Conservation (phyloP, 768 basidiomycete genomes). For the Phaeotremella skinneri region DNA sequence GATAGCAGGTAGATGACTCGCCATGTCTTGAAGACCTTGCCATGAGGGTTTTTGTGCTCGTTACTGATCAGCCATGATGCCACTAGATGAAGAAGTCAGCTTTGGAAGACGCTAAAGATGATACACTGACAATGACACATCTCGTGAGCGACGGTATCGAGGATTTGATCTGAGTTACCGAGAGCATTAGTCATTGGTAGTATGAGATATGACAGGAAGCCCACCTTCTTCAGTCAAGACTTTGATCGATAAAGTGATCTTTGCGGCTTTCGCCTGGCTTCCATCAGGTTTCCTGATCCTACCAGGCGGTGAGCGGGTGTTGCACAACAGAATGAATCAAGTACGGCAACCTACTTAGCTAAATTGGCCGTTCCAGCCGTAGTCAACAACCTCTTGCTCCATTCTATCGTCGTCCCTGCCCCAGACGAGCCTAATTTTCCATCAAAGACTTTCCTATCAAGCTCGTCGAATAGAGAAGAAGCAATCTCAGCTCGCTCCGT, state of each 20-base stretch:
- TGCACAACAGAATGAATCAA: neutral
- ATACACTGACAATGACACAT: constrained; percentile 68
- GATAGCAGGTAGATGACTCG: constrained; percentile 44
- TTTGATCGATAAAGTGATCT: constrained; percentile 76
- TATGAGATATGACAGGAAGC: constrained; percentile 16
- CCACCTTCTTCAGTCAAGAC: constrained; percentile 73
- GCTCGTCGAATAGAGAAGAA: constrained; percentile 38
- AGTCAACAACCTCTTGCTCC: constrained; percentile 52
- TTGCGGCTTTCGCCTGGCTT: constrained; percentile 8
- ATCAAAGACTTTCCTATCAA: constrained; percentile 48
- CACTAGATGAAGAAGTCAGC: constrained; percentile 49
- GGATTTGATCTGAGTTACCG: constrained; percentile 63
- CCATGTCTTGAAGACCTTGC: constrained; percentile 70
- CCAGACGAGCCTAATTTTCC: constrained; percentile 34
- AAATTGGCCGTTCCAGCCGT: constrained; percentile 53
- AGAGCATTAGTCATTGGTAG: neutral
- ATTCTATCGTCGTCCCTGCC: constrained; percentile 38
- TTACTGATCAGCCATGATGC: constrained; percentile 79
- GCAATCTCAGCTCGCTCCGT: constrained; percentile 32
- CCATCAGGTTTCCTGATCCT: constrained; percentile 21
- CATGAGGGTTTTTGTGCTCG: constrained; percentile 70
- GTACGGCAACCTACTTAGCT: constrained; percentile 29
- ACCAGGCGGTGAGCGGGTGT: constrained; percentile 6
- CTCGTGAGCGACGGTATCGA: constrained; percentile 80
- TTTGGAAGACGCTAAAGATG: neutral